Conservation (phyloP, 2,329 filamentous ascomycete species). For the Plectosphaerella cucumerina region DNA sequence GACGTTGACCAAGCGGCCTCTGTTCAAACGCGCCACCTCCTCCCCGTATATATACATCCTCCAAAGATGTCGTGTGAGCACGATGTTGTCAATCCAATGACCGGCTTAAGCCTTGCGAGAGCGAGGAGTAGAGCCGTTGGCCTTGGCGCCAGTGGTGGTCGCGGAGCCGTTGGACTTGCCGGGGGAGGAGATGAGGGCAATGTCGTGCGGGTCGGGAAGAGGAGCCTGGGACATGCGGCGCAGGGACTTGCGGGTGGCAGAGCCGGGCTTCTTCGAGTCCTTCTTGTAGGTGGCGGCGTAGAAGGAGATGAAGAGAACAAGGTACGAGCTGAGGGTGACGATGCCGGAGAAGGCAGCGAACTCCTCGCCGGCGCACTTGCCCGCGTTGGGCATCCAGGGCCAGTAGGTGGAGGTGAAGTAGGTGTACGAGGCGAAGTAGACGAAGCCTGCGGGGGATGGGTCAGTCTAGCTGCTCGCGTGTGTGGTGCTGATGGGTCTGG, state of each 20-base stretch:
- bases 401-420: slow-evolving; percentile 95
- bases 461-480: too few relatives aligned
- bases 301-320: slow-evolving; percentile 98
- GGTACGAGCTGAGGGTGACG: slow-evolving; percentile 87
- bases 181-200: slow-evolving; percentile 46
- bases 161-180: slow-evolving; percentile 50
- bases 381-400: slow-evolving; percentile 75
- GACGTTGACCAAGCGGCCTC: too few relatives aligned
- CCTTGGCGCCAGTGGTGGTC: slow-evolving; percentile 49
- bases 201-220: slow-evolving; percentile 77
- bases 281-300: slow-evolving; percentile 96
- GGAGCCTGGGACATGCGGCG: slow-evolving; percentile 62
- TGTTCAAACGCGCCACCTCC: too few relatives aligned
- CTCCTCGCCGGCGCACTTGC: slow-evolving; percentile 90
- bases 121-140: slow-evolving; percentile 58
- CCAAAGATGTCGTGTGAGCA: background rate
- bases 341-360: slow-evolving; percentile 93
- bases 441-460: slow-evolving; percentile 62
- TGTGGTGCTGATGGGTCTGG: too few relatives aligned
- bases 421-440: slow-evolving; percentile 99
- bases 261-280: slow-evolving; percentile 59
- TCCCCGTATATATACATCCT: background rate
- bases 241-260: slow-evolving; percentile 71
- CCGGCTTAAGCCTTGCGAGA: slow-evolving; percentile 65
- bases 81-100: background rate